Conservation (phyloP, 1,139 yeast genomes). For the Yamadazyma dendronema region DNA sequence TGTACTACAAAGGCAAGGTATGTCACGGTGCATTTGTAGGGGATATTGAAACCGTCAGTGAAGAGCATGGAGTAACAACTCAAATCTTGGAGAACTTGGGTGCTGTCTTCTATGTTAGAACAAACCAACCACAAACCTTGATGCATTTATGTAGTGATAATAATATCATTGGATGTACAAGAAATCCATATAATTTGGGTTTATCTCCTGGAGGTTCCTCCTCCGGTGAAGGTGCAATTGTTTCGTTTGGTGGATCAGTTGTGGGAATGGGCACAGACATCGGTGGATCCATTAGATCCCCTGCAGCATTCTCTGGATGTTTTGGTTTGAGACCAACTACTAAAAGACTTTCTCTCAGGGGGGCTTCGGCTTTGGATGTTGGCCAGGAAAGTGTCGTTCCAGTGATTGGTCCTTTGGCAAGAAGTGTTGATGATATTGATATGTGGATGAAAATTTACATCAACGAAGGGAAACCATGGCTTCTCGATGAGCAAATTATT, state of each 20-base stretch:
- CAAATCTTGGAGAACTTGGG: constrained; percentile 59
- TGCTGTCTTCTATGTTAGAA: constrained; percentile 56
- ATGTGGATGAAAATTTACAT: constrained; percentile 57
- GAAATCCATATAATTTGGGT: constrained; percentile 39
- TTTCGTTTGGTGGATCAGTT: constrained; percentile 62
- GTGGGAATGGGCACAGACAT: constrained; percentile 75
- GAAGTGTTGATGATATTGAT: constrained; percentile 61
- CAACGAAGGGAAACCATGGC: constrained; percentile 70
- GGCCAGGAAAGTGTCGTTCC: constrained; percentile 61
- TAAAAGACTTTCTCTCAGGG: constrained; percentile 52
- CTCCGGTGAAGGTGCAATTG: constrained; percentile 74
- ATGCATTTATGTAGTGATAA: constrained; percentile 48
- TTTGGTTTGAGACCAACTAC: constrained; percentile 70
- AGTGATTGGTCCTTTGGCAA: constrained; percentile 62
- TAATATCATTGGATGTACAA: constrained; percentile 37
- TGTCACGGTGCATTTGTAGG: constrained; percentile 67
- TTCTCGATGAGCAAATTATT: constrained; percentile 51
- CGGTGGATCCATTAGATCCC: constrained; percentile 76
- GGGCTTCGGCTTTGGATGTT: constrained; percentile 53
- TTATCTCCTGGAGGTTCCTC: constrained; percentile 63
- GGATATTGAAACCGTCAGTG: constrained; percentile 46
- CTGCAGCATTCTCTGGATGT: constrained; percentile 69
- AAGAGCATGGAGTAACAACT: constrained; percentile 49
- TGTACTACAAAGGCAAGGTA: constrained; percentile 52
- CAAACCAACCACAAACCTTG: constrained; percentile 47